phyloP scores from a whole-genome alignment of 139 green algal species.

The Diplosphaera chodatii region DNA sequence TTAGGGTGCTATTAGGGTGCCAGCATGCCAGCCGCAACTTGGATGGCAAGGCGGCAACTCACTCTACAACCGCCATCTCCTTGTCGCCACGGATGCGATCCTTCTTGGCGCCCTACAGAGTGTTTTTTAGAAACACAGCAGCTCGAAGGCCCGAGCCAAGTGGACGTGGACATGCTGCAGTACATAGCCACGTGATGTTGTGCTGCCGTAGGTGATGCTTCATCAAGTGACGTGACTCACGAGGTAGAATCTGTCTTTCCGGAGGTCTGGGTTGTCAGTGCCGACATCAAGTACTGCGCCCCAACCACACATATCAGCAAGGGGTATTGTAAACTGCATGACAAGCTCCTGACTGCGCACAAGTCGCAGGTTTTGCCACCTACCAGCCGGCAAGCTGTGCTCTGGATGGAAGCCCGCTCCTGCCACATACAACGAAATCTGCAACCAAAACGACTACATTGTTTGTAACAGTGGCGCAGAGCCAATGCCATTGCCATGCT shows the following conservation, averaged over 20 bases:
- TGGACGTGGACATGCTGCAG: too few relatives aligned
- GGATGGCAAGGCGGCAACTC: too few relatives aligned
- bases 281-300: conserved; percentile 73
- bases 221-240: conserved; percentile 30
- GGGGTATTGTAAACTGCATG: too few relatives aligned
- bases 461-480: too few relatives aligned
- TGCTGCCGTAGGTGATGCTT: too few relatives aligned
- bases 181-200: too few relatives aligned
- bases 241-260: conserved; percentile 67
- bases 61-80: conserved; percentile 53
- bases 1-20: not conserved
- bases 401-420: conserved; percentile 40
- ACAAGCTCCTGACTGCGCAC: too few relatives aligned
- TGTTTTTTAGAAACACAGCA: not conserved
- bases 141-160: not conserved
- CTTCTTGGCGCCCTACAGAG: conserved; percentile 25
- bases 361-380: too few relatives aligned
- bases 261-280: conserved; percentile 73
- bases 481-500: too few relatives aligned
- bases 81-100: conserved; percentile 37
- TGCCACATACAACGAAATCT: conserved; percentile 60
- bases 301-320: too few relatives aligned
- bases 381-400: conserved; percentile 55
- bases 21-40: not conserved
- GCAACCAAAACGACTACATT: too few relatives aligned